phyloP scores from a whole-genome alignment of 306 rosid genomes.

The Citrullus colocynthis region DNA sequence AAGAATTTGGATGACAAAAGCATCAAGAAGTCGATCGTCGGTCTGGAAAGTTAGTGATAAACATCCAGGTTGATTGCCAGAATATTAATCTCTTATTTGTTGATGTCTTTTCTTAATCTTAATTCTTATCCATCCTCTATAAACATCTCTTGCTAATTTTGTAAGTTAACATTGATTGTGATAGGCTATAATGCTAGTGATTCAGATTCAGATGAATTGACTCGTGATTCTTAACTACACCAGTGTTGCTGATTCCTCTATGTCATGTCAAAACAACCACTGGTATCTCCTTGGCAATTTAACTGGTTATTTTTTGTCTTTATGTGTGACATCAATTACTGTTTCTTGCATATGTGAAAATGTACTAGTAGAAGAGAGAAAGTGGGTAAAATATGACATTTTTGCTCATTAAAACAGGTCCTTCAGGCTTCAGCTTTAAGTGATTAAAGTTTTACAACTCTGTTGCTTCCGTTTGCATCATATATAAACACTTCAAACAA shows the following conservation, averaged over 20 bases:
- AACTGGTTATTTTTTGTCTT: not conserved
- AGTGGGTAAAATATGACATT: not conserved
- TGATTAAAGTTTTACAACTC: not conserved
- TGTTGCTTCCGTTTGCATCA: not conserved
- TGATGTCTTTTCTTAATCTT: not conserved
- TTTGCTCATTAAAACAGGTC: not conserved
- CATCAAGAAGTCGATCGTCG: slow-evolving; percentile 68
- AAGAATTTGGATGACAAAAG: slow-evolving; percentile 75
- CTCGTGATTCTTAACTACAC: slow-evolving; percentile 37
- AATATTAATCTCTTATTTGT: not conserved
- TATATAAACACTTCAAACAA: not conserved
- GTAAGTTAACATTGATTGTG: slow-evolving; percentile 2
- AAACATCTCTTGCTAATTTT: not conserved
- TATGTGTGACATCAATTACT: slow-evolving; percentile 1
- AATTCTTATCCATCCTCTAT: not conserved
- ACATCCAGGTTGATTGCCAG: slow-evolving; percentile 57
- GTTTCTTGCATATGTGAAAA: not conserved
- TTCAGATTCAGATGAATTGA: slow-evolving; percentile 78
- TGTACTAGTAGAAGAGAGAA: not conserved
- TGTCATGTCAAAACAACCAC: not conserved
- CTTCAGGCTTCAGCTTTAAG: not conserved
- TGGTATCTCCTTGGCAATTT: not conserved
- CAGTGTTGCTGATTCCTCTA: not conserved
- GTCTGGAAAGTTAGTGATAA: slow-evolving; percentile 88
- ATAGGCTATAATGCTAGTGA: slow-evolving; percentile 88